A percentile compares a stretch with the other conserved stretches of the same genome.
These are phyloP conservation scores for Colletotrichum sp. DNA, from an alignment of 2,329 filamentous ascomycete species.

Conservation along the genomic window DNA sequence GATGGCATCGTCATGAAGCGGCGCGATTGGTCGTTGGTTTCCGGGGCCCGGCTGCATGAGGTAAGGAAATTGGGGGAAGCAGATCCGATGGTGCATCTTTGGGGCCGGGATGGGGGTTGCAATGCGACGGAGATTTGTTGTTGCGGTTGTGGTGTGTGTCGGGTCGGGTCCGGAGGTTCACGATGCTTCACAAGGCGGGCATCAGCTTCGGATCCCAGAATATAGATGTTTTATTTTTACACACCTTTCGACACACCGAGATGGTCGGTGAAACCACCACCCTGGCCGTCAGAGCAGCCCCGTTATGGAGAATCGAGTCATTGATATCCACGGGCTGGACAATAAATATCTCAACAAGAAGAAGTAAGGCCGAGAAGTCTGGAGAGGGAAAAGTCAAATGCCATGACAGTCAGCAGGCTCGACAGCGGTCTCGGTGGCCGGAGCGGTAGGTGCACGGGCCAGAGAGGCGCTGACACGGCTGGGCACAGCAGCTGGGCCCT, in stretches of 20 bases:
- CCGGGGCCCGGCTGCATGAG: constrained; percentile 9
- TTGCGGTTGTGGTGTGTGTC: not conserved
- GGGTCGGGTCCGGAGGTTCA: not conserved
- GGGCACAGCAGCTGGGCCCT: not conserved
- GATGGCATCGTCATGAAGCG: constrained; percentile 5
- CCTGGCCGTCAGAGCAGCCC: not conserved
- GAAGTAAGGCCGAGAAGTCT: constrained; percentile 18
- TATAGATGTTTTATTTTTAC: not conserved
- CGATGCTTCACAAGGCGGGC: not conserved
- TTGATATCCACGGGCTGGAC: not conserved
- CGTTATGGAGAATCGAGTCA: not conserved
- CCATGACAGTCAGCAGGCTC: constrained; percentile 10
- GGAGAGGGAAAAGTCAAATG: constrained; percentile 16
- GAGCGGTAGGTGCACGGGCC: not conserved
- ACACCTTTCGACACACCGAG: not conserved
- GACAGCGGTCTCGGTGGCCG: not conserved
- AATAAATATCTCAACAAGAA: constrained; percentile 13
- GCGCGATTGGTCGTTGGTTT: constrained; percentile 17
- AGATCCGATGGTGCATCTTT: not conserved
- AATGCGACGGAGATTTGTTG: constrained; percentile 11
- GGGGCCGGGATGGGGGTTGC: not conserved
- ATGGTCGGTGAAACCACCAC: not conserved
- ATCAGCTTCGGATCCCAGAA: not conserved
- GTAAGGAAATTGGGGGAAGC: constrained; percentile 1
- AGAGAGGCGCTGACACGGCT: not conserved